Evolutionary conservation across 805 yeast species (phyloP).

Genomic region (Novakomyces olei): DNA sequence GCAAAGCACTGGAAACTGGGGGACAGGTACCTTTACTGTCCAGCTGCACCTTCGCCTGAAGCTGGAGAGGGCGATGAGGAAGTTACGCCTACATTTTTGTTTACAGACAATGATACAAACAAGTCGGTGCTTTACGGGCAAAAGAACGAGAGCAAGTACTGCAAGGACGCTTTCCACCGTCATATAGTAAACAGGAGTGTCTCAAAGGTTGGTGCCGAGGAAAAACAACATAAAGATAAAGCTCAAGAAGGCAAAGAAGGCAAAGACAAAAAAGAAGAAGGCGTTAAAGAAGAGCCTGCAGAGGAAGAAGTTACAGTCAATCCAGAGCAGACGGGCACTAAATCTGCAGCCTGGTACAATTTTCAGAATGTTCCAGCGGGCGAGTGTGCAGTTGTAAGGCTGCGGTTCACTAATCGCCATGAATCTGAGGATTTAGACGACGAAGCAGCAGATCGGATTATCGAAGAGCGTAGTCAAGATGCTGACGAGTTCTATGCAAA

Average conservation of each 20-base stretch:
- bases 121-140: slow-evolving; percentile 41
- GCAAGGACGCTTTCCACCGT: slow-evolving; percentile 85
- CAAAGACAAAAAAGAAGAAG: too few species aligned
- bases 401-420: slow-evolving; percentile 33
- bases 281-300: too few species aligned
- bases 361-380: slow-evolving; percentile 74
- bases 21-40: slow-evolving; percentile 30
- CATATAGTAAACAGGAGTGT: slow-evolving; percentile 43
- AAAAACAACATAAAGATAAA: too few species aligned
- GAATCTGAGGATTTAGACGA: slow-evolving; percentile 34
- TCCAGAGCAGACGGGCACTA: slow-evolving; percentile 54
- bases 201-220: too few species aligned
- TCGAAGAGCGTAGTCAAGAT: slow-evolving; percentile 55
- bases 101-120: slow-evolving; percentile 83
- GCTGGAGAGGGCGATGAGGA: slow-evolving; percentile 33
- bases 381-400: slow-evolving; percentile 66
- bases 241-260: too few species aligned
- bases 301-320: slow-evolving; percentile 39
- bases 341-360: slow-evolving; percentile 62
- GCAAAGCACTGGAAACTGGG: slow-evolving; percentile 54
- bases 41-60: slow-evolving; percentile 74
- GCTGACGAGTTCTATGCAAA: slow-evolving; percentile 88
- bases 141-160: slow-evolving; percentile 34
- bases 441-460: slow-evolving; percentile 43
- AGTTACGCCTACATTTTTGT: slow-evolving; percentile 52